Evolutionary conservation across 1,284 basidiomycete genomes (phyloP), one percentile per base, ranked within the genome.

Genomic region (Mycena sp.): DNA sequence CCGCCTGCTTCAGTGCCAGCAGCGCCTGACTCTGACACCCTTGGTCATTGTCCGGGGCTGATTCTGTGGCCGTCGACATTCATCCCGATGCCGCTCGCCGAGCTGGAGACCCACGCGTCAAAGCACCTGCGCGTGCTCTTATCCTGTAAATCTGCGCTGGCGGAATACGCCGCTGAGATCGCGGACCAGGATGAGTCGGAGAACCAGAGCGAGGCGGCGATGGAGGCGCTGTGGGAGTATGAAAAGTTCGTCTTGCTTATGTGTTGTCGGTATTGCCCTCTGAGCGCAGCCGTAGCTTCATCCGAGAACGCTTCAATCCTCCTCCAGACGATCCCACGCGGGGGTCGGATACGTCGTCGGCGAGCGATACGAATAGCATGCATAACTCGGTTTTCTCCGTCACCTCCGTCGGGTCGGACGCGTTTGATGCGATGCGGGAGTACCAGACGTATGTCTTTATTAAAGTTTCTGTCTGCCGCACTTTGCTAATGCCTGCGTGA

Each of bases 221-320:
- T 73, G 65, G 78, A 79, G 58, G 76, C 78, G 6, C 48, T 80
- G 23, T 77, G 74, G 74, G 77, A 79, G 55, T 80, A 80, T 52
- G 77, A 80, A 67, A 69, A 74, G 77, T 78, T 53, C 26, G 67
- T 37, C 5, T 37, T 29, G n/a, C 32, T 41, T 41, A 43, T 7
- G 38, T 48, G 10, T 16, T 3, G 6, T 25, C n/a, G 17, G 19
- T 46, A 21, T 30, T 62, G 41, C 37, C 53, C 25, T 59, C 46
- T 25, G 53, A n/a, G 21, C 60, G 6, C 23, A 14, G 40, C 5
- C 3, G 10, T 58, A 79, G 78, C 29, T 80, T 80, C 69, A 67
- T 79, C n/a, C 74, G 71, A 3, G 73, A 73, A 55, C 70, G 78
- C 21, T 78, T 79, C 61, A 75, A 75, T 46, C 67, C 70, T n/a